These are phyloP conservation scores for Solanum peruvianum DNA, from an alignment of 257 asterid genomes.

Conservation along the genomic window DNA sequence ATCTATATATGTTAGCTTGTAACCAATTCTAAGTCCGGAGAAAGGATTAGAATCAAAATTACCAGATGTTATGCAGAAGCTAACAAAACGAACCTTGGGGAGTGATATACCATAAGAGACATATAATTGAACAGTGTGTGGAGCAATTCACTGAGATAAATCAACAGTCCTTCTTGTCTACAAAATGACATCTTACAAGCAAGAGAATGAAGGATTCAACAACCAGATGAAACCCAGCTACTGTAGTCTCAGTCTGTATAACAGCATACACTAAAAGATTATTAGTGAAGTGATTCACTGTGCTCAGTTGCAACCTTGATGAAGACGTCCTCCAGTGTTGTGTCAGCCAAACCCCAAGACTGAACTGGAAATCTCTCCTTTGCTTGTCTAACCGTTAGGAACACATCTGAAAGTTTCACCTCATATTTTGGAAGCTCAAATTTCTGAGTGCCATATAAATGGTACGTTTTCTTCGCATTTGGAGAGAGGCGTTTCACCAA, in stretches of 20 bases:
- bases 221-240: not conserved
- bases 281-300: not conserved
- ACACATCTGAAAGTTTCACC: constrained; percentile 20
- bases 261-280: not conserved
- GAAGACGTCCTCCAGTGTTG: constrained; percentile 33
- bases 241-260: not conserved
- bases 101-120: not conserved
- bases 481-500: constrained; percentile 9
- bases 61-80: not conserved
- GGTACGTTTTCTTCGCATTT: constrained; percentile 15
- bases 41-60: not conserved
- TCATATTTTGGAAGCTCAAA: constrained; percentile 25
- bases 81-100: not conserved
- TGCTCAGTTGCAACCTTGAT: constrained; percentile 22
- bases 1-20: not conserved
- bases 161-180: not conserved
- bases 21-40: not conserved
- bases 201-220: not conserved
- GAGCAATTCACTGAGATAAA: not conserved
- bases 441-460: constrained; percentile 29
- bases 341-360: constrained; percentile 35
- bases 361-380: constrained; percentile 14
- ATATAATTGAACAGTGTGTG: not conserved
- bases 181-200: not conserved
- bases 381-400: constrained; percentile 16